Conservation (phyloP, 805 yeast species). For the Clavispora phyllophila region DNA sequence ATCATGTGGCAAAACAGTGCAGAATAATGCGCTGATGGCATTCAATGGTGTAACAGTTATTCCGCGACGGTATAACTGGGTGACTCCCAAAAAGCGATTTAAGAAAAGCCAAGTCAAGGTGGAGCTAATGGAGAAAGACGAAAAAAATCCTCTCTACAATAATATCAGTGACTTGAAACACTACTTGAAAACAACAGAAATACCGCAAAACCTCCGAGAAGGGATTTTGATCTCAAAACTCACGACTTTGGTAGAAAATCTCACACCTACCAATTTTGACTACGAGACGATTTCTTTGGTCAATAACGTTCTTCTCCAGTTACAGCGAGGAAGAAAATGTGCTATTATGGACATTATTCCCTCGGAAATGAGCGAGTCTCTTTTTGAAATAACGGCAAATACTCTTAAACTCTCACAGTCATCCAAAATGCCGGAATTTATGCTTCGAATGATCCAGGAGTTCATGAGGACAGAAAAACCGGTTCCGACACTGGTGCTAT, state of each 20-base stretch:
- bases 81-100: neutral
- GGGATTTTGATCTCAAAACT: conserved; percentile 18
- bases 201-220: conserved; percentile 16
- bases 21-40: neutral
- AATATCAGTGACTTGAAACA: conserved; percentile 18
- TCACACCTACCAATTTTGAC: conserved; percentile 4
- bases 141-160: neutral
- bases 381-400: conserved; percentile 17
- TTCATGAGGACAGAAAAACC: conserved; percentile 8
- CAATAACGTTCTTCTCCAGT: conserved; percentile 18
- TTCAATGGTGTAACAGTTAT: neutral
- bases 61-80: neutral
- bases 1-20: neutral
- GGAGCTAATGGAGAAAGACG: neutral
- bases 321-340: conserved; percentile 8
- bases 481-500: conserved; percentile 18
- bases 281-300: conserved; percentile 14
- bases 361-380: neutral
- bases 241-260: conserved; percentile 11
- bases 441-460: conserved; percentile 20
- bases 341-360: neutral
- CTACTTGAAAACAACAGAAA: conserved; percentile 23
- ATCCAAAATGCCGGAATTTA: conserved; percentile 22
- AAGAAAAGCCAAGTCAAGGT: neutral
- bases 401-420: conserved; percentile 4